A percentile compares a stretch with the other conserved stretches of the same genome.
These are phyloP conservation scores for Plenodomus tracheiphilus DNA, from an alignment of 2,329 filamentous ascomycete genomes.

Conservation along the genomic window DNA sequence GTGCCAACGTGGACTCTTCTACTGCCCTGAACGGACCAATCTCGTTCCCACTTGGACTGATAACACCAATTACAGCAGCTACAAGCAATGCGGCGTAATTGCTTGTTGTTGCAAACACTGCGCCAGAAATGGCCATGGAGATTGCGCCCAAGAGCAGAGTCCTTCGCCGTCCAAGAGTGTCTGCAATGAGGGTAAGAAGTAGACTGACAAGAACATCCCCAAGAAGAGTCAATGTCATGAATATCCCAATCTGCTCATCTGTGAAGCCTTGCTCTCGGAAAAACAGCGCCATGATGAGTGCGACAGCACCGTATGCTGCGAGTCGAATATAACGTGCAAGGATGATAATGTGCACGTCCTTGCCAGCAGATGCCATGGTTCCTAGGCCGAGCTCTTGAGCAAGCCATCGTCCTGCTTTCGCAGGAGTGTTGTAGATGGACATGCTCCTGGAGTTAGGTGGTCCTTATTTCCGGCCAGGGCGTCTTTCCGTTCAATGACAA, in stretches of 20 bases:
- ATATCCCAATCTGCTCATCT: constrained; percentile 43
- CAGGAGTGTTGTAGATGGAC: constrained; percentile 9
- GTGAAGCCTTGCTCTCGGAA: constrained; percentile 41
- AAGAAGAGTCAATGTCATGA: constrained; percentile 47
- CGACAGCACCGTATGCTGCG: constrained; percentile 42
- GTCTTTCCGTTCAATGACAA: neutral
- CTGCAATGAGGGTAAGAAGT: constrained; percentile 44
- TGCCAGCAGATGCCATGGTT: constrained; percentile 30
- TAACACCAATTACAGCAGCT: constrained; percentile 44
- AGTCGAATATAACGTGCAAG: constrained; percentile 42
- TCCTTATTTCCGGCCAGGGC: neutral
- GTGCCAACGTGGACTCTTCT: constrained; percentile 45
- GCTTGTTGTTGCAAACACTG: constrained; percentile 38
- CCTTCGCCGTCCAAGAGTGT: constrained; percentile 38
- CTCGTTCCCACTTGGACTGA: constrained; percentile 46
- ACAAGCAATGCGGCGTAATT: constrained; percentile 38
- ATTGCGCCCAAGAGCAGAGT: constrained; percentile 40
- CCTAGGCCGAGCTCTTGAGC: constrained; percentile 34
- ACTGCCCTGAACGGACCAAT: constrained; percentile 48
- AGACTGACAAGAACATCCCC: constrained; percentile 44
- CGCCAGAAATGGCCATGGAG: constrained; percentile 42
- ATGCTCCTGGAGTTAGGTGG: constrained; percentile 5
- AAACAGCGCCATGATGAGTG: constrained; percentile 43
- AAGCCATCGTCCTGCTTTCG: constrained; percentile 23
- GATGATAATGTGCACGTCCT: constrained; percentile 42